These are phyloP conservation scores for Alloteropsis semialata DNA, from an alignment of 176 grass and related monocot species.

Conservation along the genomic window DNA sequence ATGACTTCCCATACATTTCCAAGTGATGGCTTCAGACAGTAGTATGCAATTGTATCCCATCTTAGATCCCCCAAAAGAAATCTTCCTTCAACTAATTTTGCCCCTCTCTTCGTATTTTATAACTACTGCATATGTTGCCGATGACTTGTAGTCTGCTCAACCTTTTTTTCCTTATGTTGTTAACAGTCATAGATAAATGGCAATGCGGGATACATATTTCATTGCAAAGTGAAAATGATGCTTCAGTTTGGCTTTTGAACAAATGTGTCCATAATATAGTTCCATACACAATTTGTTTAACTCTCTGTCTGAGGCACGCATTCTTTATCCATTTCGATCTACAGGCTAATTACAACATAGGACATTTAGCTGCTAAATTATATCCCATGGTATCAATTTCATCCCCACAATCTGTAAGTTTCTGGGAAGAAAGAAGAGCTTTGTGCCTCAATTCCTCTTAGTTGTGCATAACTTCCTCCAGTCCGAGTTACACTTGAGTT, in stretches of 20 bases:
- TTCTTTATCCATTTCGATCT: background rate
- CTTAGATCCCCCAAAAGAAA: background rate
- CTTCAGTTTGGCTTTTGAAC: background rate
- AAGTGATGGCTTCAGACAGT: background rate
- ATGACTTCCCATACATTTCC: background rate
- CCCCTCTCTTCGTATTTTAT: background rate
- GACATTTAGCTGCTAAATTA: background rate
- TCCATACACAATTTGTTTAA: background rate
- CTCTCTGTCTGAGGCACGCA: background rate
- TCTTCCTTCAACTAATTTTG: background rate
- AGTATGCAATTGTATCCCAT: background rate
- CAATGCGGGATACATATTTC: background rate
- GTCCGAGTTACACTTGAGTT: background rate
- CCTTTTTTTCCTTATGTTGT: background rate
- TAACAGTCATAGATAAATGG: background rate
- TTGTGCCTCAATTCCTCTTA: background rate
- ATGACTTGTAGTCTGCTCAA: no score
- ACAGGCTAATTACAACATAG: background rate
- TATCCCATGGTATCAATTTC: background rate
- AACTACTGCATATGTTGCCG: background rate
- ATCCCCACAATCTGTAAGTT: background rate
- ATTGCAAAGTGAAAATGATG: background rate
- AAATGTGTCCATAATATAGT: background rate
- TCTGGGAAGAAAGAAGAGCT: background rate
- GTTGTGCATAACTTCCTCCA: background rate